These are phyloP conservation scores for Carex littledalei DNA, from an alignment of 176 grass and related monocot species.

Conservation along the genomic window DNA sequence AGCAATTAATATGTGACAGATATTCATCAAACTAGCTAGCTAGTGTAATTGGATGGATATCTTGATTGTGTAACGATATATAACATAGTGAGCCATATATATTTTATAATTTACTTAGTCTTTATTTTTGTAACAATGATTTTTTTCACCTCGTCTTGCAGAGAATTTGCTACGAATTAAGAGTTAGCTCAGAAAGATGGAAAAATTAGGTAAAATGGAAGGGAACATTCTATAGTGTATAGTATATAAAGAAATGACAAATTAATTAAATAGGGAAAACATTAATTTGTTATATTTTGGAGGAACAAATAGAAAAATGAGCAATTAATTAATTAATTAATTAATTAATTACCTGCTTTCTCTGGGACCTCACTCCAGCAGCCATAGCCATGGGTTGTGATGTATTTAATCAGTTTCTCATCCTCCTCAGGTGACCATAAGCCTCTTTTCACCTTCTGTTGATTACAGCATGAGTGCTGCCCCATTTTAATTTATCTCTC, in stretches of 20 bases:
- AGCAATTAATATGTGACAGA: background rate
- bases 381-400: constrained; percentile 91
- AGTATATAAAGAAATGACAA: background rate
- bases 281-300: background rate
- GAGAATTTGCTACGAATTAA: background rate
- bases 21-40: background rate
- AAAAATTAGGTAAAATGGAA: background rate
- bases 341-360: constrained; percentile 57
- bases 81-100: background rate
- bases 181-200: background rate
- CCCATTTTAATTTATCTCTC: constrained; percentile 39
- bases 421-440: constrained; percentile 99
- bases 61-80: background rate
- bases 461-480: constrained; percentile 98
- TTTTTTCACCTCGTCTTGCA: background rate
- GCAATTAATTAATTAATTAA: background rate
- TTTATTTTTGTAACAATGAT: background rate
- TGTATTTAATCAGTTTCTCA: constrained; percentile 98
- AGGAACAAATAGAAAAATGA: background rate
- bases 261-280: background rate
- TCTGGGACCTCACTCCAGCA: constrained; percentile 99
- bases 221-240: background rate
- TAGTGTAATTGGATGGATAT: background rate
- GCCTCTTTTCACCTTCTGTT: constrained; percentile 98
- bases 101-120: background rate